Conservation (phyloP, 306 rosid genomes). For the Vachellia pachyceras region DNA sequence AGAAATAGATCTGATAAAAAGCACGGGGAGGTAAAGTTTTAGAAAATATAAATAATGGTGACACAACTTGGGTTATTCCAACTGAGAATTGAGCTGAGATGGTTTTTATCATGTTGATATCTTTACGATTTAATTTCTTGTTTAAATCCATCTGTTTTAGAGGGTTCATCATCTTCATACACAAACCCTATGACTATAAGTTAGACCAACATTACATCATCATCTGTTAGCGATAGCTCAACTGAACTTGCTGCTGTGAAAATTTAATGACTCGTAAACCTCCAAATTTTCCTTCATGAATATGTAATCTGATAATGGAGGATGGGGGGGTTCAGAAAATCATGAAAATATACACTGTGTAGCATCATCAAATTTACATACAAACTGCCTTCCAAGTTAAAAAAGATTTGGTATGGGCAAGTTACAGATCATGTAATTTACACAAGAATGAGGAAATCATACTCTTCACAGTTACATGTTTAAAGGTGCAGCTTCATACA, state of each 20-base stretch:
- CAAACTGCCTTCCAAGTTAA: constrained; percentile 37
- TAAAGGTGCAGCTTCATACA: constrained; percentile 39
- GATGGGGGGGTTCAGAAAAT: not conserved
- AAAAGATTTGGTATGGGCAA: constrained; percentile 41
- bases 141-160: not conserved
- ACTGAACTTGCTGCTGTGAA: not conserved
- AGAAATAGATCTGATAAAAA: not conserved
- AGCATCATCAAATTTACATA: constrained; percentile 38
- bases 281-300: not conserved
- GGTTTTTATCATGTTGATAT: too few relatives aligned
- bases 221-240: too few relatives aligned
- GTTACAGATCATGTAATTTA: constrained; percentile 56
- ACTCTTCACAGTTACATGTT: constrained; percentile 51
- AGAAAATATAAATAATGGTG: not conserved
- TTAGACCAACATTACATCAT: not conserved
- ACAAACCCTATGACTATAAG: not conserved
- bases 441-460: constrained; percentile 65
- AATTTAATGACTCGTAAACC: not conserved
- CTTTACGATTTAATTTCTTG: too few relatives aligned
- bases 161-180: not conserved
- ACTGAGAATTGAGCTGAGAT: too few relatives aligned
- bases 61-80: not conserved
- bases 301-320: not conserved
- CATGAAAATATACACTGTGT: not conserved
- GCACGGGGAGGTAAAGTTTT: not conserved